phyloP scores from a whole-genome alignment of 192 early-diverging fungal species.

The Rhizophagus sp. region DNA sequence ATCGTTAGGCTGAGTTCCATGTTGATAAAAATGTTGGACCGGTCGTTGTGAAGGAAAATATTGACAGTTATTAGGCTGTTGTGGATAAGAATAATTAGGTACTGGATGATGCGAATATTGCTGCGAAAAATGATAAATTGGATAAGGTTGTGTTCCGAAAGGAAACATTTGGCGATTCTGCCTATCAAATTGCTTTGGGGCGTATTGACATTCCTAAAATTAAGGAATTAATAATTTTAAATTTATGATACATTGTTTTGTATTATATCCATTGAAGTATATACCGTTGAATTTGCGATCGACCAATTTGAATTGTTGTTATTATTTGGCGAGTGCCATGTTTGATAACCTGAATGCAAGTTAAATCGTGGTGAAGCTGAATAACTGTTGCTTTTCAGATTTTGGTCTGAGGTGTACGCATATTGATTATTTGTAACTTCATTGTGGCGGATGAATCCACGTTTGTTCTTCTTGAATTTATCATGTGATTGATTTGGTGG shows the following conservation, averaged over 20 bases:
- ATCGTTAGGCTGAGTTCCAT: background rate
- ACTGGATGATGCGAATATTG: background rate
- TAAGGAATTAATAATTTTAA: background rate
- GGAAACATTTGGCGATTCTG: background rate
- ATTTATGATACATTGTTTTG: background rate
- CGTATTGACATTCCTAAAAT: background rate
- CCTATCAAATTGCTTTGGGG: background rate
- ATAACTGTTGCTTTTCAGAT: background rate
- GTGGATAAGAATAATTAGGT: background rate
- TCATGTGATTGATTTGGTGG: background rate
- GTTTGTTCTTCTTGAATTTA: constrained; percentile 1
- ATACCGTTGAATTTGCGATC: background rate
- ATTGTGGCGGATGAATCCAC: background rate
- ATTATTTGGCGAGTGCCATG: background rate
- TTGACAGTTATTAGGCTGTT: background rate
- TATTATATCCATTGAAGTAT: background rate
- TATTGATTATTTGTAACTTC: background rate
- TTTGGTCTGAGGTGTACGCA: background rate
- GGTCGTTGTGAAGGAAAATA: background rate
- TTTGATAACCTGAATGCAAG: background rate
- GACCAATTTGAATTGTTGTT: background rate
- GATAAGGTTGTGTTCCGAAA: background rate
- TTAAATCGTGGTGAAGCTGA: background rate
- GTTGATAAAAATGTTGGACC: background rate
- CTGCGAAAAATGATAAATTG: background rate